phyloP scores from a whole-genome alignment of 2,329 filamentous ascomycete species.

The Phaeophleospora eucalypticola region DNA sequence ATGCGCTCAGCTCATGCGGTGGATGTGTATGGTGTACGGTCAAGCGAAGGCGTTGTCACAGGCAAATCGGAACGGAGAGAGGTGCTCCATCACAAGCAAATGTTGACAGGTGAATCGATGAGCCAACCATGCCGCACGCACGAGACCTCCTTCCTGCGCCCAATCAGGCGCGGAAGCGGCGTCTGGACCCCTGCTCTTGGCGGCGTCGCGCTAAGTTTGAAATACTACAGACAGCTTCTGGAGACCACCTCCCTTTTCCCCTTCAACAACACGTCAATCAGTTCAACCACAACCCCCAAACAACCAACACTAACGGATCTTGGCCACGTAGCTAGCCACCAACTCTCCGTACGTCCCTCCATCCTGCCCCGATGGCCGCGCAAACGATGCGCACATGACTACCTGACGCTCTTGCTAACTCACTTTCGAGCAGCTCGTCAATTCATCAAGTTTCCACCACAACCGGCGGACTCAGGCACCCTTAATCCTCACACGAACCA shows the following conservation, averaged over 20 bases:
- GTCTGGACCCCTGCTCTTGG: neutral
- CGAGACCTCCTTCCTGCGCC: no score
- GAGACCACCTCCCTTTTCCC: slow-evolving; percentile 14
- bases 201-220: neutral
- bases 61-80: neutral
- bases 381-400: slow-evolving; percentile 5
- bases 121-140: no score
- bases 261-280: slow-evolving; percentile 25
- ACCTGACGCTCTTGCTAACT: no score
- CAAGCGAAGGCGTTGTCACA: neutral
- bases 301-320: slow-evolving; percentile 23
- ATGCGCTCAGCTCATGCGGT: neutral
- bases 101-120: no score
- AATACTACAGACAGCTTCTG: neutral
- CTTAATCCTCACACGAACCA: slow-evolving; percentile 37
- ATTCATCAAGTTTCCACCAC: slow-evolving; percentile 43
- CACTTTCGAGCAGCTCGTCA: slow-evolving; percentile 44
- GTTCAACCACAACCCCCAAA: slow-evolving; percentile 17
- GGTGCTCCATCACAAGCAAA: no score
- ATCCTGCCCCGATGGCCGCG: neutral
- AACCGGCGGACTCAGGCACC: slow-evolving; percentile 35
- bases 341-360: slow-evolving; percentile 37
- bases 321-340: slow-evolving; percentile 48
- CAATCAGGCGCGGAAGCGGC: no score
- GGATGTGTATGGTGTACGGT: neutral